phyloP scores from a whole-genome alignment of 768 basidiomycete species.

The Xerocomellus amylosporus region DNA sequence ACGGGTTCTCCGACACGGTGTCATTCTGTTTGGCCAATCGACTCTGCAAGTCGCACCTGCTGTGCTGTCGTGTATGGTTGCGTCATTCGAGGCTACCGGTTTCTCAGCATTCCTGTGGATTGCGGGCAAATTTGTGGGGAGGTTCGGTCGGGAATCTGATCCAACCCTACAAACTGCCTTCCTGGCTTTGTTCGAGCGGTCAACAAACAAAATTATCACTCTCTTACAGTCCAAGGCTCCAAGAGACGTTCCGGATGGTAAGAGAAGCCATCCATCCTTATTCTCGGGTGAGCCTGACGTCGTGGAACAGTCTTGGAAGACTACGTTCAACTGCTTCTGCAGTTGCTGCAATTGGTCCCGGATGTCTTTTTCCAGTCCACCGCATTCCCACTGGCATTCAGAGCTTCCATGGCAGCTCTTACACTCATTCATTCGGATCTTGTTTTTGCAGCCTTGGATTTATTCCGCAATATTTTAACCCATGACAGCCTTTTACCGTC shows the following conservation, averaged over 20 bases:
- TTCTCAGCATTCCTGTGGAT: constrained; percentile 93
- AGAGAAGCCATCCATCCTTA: constrained; percentile 27
- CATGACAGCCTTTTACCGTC: constrained; percentile 65
- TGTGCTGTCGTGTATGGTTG: constrained; percentile 71
- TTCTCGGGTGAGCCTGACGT: constrained; percentile 1
- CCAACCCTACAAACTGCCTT: constrained; percentile 54
- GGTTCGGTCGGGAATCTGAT: constrained; percentile 69
- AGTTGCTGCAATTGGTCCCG: constrained; percentile 64
- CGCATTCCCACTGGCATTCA: constrained; percentile 75
- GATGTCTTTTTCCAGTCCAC: constrained; percentile 77
- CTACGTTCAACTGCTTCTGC: constrained; percentile 77
- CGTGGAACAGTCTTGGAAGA: constrained; percentile 82
- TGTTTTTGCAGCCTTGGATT: constrained; percentile 76
- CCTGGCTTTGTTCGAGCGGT: constrained; percentile 65
- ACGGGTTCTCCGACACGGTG: constrained; percentile 78
- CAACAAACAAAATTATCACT: constrained; percentile 66
- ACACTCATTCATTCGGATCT: constrained; percentile 81
- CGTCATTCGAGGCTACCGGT: constrained; percentile 75
- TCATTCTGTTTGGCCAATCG: constrained; percentile 73
- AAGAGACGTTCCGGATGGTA: constrained; percentile 85
- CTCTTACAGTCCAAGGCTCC: constrained; percentile 68
- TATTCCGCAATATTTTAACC: constrained; percentile 70
- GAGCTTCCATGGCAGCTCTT: constrained; percentile 71
- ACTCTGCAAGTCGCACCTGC: constrained; percentile 67
- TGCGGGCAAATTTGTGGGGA: constrained; percentile 76